These are phyloP conservation scores for Xanthoparmelia taractica DNA, from an alignment of 495 filamentous ascomycete genomes.

Conservation along the genomic window DNA sequence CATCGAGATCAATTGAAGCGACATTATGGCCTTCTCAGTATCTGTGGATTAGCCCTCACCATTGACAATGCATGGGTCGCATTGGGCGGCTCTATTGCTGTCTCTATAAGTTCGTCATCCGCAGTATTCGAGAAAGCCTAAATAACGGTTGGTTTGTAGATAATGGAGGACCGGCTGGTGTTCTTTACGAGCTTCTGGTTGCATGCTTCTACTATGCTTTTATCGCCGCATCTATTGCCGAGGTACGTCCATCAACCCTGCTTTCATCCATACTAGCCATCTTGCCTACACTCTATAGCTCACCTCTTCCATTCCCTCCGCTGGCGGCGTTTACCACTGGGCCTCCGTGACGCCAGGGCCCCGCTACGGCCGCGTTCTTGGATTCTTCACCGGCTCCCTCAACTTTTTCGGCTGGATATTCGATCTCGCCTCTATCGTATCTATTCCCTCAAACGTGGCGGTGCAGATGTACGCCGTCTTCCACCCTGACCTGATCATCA, in stretches of 20 bases:
- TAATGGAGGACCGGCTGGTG: conserved; percentile 46
- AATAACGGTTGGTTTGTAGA: conserved; percentile 3
- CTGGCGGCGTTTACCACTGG: conserved; percentile 80
- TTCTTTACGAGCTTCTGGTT: conserved; percentile 48
- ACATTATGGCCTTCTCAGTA: conserved; percentile 51
- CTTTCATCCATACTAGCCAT: background rate
- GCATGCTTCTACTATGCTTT: conserved; percentile 46
- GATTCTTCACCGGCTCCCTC: conserved; percentile 66
- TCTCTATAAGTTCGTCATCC: conserved; percentile 23
- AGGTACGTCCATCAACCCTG: conserved; percentile 28
- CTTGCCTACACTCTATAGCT: conserved; percentile 36
- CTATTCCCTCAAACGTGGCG: conserved; percentile 57
- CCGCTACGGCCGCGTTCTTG: conserved; percentile 50
- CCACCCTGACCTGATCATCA: conserved; percentile 47
- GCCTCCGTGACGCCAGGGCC: conserved; percentile 60
- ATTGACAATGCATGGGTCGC: conserved; percentile 56
- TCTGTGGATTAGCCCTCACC: conserved; percentile 48
- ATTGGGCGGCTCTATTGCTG: conserved; percentile 45
- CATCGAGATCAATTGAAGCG: conserved; percentile 54
- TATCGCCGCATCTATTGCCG: conserved; percentile 52
- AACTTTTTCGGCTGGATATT: conserved; percentile 73
- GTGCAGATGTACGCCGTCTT: conserved; percentile 62
- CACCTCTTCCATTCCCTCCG: conserved; percentile 69
- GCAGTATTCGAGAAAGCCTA: background rate
- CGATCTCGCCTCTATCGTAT: conserved; percentile 54